Evolutionary conservation across 306 rosid species (phyloP), one percentile per base, ranked within the genome.

Genomic region (Pterocarpus santalinus): DNA sequence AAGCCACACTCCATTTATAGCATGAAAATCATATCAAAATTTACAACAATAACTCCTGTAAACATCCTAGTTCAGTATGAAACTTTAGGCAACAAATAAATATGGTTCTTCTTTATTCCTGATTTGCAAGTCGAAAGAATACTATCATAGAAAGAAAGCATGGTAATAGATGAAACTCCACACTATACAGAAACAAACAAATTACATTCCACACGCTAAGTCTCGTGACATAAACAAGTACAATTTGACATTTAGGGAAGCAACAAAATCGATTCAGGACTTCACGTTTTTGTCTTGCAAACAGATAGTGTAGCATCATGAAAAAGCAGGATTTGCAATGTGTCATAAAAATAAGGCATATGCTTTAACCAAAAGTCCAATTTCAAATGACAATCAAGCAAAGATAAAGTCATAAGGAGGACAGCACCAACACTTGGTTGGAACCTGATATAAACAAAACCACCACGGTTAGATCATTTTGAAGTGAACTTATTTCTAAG

Each of bases 381-480:
- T 78, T 65, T 62, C 63, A 69, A 71, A 41, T 3, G 30, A 35
- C 44, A 49, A 52, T 71, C 62, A 17, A 33, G 30, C 14, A 56
- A 22, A 22, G 28, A 22, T 66, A 66, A 17, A 67, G 68, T 43
- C 30, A 35, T 2, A 43, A 28, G 67, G 33, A 39, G 33, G 56
- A 16, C 15, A 49, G 4, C 15, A 16, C 35, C 36, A 68, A 44
- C 65, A 39, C 69, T 28, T 78, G 47, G 8, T 15, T 67, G 44
- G 56, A 65, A 39, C 38, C 30, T 39, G 15, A 70, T 47, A 60
- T 16, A 41, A 14, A 68, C 35, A 79, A 60, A 46, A 80, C 36
- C 41, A 73, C 7, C 39, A 14, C 67, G 41, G 13, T 30, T 12
- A 51, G 49, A 34, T 62, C 35, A 58, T 80, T 49, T 28, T n/a